A percentile compares a stretch with the other conserved stretches of the same genome.
Evolutionary conservation across 2,329 filamentous ascomycete genomes (phyloP).

Genomic region (Harringtonia lauricola): DNA sequence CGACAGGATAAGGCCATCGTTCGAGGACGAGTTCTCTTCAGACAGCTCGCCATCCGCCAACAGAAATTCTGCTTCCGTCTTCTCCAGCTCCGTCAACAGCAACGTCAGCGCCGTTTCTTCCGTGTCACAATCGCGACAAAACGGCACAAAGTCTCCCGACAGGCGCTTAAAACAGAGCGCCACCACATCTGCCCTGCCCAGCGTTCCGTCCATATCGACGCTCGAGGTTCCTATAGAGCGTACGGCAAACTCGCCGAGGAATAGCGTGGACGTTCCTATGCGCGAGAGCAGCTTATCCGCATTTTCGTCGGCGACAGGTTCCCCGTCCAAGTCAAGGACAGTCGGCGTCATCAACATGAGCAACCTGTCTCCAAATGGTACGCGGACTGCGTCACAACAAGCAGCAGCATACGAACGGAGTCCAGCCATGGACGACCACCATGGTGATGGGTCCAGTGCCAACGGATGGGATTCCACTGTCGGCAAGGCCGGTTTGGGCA

Average conservation of each 20-base stretch:
- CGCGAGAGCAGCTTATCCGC: conserved; percentile 13
- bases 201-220: not conserved
- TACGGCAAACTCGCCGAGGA: not conserved
- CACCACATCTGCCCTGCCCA: not conserved
- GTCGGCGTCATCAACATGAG: too few species aligned
- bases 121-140: conserved; percentile 21
- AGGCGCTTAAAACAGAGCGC: conserved; percentile 25
- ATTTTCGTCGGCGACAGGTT: not conserved
- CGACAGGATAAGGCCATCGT: conserved; percentile 24
- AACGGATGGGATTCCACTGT: conserved; percentile 51
- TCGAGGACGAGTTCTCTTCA: conserved; percentile 30
- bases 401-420: not conserved
- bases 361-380: not conserved
- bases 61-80: conserved; percentile 30
- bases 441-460: conserved; percentile 22
- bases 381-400: not conserved
- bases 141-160: conserved; percentile 19
- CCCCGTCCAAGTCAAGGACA: too few species aligned
- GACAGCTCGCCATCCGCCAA: conserved; percentile 23
- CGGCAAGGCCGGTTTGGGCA: conserved; percentile 59
- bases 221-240: conserved; percentile 2
- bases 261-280: conserved; percentile 15
- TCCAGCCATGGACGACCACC: conserved; percentile 6
- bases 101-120: conserved; percentile 37
- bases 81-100: conserved; percentile 47